These are phyloP conservation scores for Exophiala alcalophila DNA, from an alignment of 2,329 filamentous ascomycete genomes.

Conservation along the genomic window DNA sequence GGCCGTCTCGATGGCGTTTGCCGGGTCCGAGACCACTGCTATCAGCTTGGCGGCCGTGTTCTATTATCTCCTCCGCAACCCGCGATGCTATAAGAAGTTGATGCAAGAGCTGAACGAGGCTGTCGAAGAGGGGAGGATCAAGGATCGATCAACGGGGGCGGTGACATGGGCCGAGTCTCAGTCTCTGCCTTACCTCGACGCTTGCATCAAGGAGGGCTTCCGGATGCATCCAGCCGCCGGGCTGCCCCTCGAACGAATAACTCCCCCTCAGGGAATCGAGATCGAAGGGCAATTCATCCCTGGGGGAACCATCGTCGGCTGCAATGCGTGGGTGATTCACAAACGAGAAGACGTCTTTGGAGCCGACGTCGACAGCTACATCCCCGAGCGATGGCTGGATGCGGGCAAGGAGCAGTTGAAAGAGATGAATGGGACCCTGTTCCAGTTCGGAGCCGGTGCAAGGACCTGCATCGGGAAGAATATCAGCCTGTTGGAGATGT, in stretches of 20 bases:
- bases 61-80: conserved; percentile 69
- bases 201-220: conserved; percentile 74
- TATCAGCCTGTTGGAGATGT: conserved; percentile 33
- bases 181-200: conserved; percentile 70
- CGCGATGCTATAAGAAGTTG: conserved; percentile 33
- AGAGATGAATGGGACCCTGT: conserved; percentile 47
- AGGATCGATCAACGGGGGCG: conserved; percentile 11
- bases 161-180: conserved; percentile 58
- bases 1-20: conserved; percentile 45
- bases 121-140: conserved; percentile 24
- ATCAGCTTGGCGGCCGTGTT: conserved; percentile 70
- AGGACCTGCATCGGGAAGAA: conserved; percentile 43
- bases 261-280: conserved; percentile 61
- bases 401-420: conserved; percentile 44
- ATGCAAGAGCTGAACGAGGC: conserved; percentile 28
- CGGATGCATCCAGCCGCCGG: conserved; percentile 72
- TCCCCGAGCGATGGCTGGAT: conserved; percentile 69
- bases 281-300: conserved; percentile 65
- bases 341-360: conserved; percentile 67
- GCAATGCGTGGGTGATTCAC: conserved; percentile 73
- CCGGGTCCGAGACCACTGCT: conserved; percentile 75
- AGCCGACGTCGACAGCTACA: conserved; percentile 60
- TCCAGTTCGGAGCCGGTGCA: conserved; percentile 51
- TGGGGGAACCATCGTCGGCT: conserved; percentile 71
- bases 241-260: conserved; percentile 69